Percentiles rank a stretch among this genome's conserved stretches.
These are phyloP conservation scores for Fragilaria crotonensis DNA, from an alignment of 108 stramenopile genomes.

Conservation along the genomic window DNA sequence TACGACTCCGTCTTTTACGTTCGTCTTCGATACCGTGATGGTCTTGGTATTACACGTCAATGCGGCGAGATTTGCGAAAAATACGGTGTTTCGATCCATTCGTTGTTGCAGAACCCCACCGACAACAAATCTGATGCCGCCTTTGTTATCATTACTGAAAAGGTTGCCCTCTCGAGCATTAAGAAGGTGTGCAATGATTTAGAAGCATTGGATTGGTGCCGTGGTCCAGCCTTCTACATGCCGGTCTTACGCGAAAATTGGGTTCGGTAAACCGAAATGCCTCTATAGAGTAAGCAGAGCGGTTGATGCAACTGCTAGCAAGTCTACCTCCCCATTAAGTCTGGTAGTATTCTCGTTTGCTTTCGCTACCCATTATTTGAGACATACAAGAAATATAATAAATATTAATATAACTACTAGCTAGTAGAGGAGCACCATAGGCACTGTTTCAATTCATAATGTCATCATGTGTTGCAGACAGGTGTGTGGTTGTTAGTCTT, in stretches of 20 bases:
- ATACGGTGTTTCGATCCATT: constrained; percentile 78
- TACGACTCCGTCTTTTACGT: constrained; percentile 81
- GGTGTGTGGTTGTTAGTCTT: no score
- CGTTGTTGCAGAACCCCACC: constrained; percentile 79
- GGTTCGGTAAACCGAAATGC: constrained; percentile 20
- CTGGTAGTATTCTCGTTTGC: no score
- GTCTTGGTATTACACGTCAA: constrained; percentile 72
- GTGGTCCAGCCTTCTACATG: constrained; percentile 78
- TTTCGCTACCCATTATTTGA: no score
- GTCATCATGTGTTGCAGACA: no score
- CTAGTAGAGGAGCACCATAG: no score
- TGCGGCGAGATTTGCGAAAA: constrained; percentile 82
- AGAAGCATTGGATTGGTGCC: constrained; percentile 76
- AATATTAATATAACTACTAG: no score
- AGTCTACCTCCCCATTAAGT: no score
- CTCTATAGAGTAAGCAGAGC: not conserved
- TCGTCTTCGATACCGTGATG: constrained; percentile 66
- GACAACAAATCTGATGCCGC: constrained; percentile 62
- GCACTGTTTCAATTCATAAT: no score
- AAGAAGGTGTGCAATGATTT: constrained; percentile 64
- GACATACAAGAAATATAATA: no score
- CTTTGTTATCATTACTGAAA: constrained; percentile 82
- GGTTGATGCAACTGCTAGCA: no score
- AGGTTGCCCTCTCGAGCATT: constrained; percentile 54
- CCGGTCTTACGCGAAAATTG: constrained; percentile 74